Base-by-base conservation (phyloP, 441 rosid genomes). In the Adansonia gregorii region DNA sequence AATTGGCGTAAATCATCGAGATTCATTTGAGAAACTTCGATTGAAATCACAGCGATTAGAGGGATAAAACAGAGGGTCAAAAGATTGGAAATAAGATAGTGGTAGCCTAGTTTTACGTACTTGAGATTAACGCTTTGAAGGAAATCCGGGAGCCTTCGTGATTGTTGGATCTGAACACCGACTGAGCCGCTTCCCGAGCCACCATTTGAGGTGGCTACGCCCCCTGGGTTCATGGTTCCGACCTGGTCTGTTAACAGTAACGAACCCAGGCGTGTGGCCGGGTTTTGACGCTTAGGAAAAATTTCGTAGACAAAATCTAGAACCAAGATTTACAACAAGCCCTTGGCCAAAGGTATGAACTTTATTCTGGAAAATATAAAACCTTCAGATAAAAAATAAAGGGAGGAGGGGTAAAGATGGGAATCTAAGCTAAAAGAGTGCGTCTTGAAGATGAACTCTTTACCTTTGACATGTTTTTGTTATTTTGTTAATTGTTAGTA, bases 111-210 rank as follows among this genome's bases (percentile, higher is more conserved):
- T 78, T 90, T 91, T 9, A 90, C 93, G 76, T 92, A 85, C 89
- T 90, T 89, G 83, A 92, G 93, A 81, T 92, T 92, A 58, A 90
- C 97, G 82, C 93, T 89, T 75, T 89, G 94, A 41, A 89, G 87
- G 86, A 90, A 92, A 79, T 92, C 93, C 1, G 97, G 94, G 2
- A 92, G 81, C 60, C 84, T 74, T 64, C 87, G 87, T 27, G 75
- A 15, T 22, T 87, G 89, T 8, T 89, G 89, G 87, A 90, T 84
- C 83, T 86, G 93, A 48, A 90, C 90, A 6, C 88, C 91, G 12
- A 85, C 86, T 0, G 83, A 77, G 71, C 78, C 84, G 61, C 75
- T 72, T 31, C 73, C 78, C 19, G 64, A 46, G 65, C 72, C 64
- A 59, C 56, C 73, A 51, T 71, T 80, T 49, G 22, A 66, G 79